Evolutionary conservation across 176 grass and related monocot species (phyloP).

Genomic region (Pontederia crassipes): DNA sequence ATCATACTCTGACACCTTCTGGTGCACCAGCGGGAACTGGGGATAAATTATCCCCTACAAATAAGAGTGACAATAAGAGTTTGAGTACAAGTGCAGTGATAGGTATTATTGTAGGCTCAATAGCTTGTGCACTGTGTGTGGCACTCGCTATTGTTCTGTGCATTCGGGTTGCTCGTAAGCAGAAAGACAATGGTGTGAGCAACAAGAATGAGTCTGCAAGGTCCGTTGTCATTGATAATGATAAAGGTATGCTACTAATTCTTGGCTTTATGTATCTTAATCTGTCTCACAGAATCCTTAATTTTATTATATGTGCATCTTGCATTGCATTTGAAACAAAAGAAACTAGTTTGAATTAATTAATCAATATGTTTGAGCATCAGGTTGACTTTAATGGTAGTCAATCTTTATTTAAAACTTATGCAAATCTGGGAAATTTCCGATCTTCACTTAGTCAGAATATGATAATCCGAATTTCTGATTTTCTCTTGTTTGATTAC

Average conservation of each 20-base stretch:
- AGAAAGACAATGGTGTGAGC: constrained; percentile 48
- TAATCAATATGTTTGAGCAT: too few relatives aligned
- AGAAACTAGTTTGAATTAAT: too few relatives aligned
- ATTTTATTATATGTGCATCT: background rate
- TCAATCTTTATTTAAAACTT: too few relatives aligned
- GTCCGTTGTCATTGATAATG: constrained; percentile 40
- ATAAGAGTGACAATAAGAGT: constrained; percentile 41
- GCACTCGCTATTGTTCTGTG: constrained; percentile 46
- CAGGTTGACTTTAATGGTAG: too few relatives aligned
- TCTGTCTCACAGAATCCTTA: background rate
- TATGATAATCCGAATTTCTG: too few relatives aligned
- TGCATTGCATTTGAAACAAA: too few relatives aligned
- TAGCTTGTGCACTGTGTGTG: constrained; percentile 35
- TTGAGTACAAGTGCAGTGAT: constrained; percentile 39
- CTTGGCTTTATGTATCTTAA: constrained; percentile 5
- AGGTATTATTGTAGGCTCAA: constrained; percentile 60
- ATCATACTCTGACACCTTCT: constrained; percentile 24
- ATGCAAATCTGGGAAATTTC: too few relatives aligned
- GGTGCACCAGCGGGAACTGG: constrained; percentile 32
- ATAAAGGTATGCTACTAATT: constrained; percentile 46
- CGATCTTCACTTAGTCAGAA: too few relatives aligned
- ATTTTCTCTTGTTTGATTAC: too few relatives aligned
- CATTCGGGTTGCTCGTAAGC: constrained; percentile 33
- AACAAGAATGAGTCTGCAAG: constrained; percentile 51
- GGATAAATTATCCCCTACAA: constrained; percentile 10